Conservation (phyloP, 805 yeast species). For the Pichia ethanolica region DNA sequence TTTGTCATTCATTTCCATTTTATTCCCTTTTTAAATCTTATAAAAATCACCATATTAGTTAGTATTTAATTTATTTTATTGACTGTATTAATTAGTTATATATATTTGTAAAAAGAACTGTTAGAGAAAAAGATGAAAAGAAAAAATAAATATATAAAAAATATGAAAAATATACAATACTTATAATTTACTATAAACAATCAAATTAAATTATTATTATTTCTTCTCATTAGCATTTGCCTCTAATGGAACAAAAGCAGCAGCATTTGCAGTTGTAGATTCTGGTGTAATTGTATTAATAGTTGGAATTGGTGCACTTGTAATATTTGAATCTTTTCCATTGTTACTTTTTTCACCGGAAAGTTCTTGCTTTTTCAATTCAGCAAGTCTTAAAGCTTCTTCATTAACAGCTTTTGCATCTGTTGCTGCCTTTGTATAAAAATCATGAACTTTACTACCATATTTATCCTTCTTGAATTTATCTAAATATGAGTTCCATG, state of each 20-base stretch:
- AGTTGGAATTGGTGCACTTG: slow-evolving; percentile 4
- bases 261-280: slow-evolving; percentile 17
- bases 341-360: neutral
- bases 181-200: neutral
- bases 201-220: neutral
- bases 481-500: slow-evolving; percentile 39
- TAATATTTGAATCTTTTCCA: neutral
- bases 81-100: no score
- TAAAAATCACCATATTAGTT: no score
- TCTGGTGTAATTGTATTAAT: slow-evolving; percentile 18
- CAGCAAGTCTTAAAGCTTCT: slow-evolving; percentile 68
- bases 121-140: no score
- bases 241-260: slow-evolving; percentile 21
- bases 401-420: slow-evolving; percentile 60
- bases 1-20: no score
- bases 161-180: neutral
- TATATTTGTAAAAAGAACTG: no score
- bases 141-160: neutral
- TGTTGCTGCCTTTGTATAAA: slow-evolving; percentile 47
- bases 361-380: slow-evolving; percentile 35
- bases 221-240: slow-evolving; percentile 11
- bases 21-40: no score
- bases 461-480: slow-evolving; percentile 37
- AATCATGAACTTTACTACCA: slow-evolving; percentile 55
- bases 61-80: no score